Evolutionary conservation across 192 early-diverging fungal genomes (phyloP), one percentile per base, ranked within the genome.

Genomic region (Allomyces macrogynus): DNA sequence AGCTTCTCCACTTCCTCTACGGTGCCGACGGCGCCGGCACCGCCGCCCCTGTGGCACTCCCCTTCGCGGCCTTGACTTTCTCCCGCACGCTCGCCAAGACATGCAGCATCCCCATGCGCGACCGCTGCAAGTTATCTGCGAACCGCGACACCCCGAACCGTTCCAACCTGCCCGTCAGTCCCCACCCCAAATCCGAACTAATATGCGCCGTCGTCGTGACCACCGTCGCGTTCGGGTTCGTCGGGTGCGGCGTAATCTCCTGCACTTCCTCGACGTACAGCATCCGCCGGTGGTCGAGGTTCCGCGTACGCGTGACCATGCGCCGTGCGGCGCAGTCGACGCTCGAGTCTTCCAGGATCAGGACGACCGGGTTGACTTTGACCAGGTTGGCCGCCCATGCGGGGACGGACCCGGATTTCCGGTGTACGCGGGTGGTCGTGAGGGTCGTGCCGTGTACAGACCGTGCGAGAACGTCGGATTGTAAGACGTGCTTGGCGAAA

Each of bases 241-340:
- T 81, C 70, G 54, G 42, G 57, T 26, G 78, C 11, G 77, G 75
- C 26, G 67, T 70, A 62, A 88, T 79, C 24, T 81, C 89, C 74
- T 95, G 92, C 54, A 79, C 81, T 75, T 97, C 95, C 71, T 95
- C 91, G 32, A 99, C 84, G 69, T 91, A 81, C 83, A 97, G 87
- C 20, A 93, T 72, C 62, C 94, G 87, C 27, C 83, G 91, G 73
- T 99, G 95, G 64, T 87, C 91, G 57, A 99, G 73, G 72, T 99
- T 99, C 66, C 86, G 83, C 57, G 90, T 89, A 2, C 79, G 76
- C 20, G 89, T 91, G 20, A 81, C 78, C 85, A 99, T 92, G 44
- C 75, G 87, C 62, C 80, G 74, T n/a, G 74, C 72, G 61, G 75
- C 67, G 14, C 86, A 85, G 76, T 99, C 84, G 44, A 97, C 84